phyloP scores from a whole-genome alignment of 192 early-diverging fungal genomes.

The Umbelopsis sp. region DNA sequence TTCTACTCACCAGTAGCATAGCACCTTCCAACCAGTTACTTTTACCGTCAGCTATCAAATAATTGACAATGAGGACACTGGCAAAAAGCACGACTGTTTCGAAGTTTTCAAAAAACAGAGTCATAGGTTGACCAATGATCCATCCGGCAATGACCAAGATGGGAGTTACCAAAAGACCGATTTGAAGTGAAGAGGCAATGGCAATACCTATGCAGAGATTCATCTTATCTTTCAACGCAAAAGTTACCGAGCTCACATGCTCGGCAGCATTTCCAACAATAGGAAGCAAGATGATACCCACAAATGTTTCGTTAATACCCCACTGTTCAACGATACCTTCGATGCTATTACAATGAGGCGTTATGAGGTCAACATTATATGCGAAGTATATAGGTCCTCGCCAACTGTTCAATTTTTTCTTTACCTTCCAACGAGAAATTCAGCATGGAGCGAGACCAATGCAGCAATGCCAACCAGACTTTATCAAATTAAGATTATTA shows the following conservation, averaged over 20 bases:
- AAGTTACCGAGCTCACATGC: slow-evolving; percentile 82
- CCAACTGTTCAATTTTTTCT: too few relatives aligned
- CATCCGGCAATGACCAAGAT: slow-evolving; percentile 79
- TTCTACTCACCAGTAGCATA: slow-evolving; percentile 63
- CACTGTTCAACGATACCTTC: slow-evolving; percentile 67
- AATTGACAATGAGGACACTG: slow-evolving; percentile 77
- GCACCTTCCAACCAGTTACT: slow-evolving; percentile 93
- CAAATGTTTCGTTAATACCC: slow-evolving; percentile 79
- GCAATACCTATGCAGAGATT: slow-evolving; percentile 63
- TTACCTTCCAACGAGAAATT: slow-evolving; percentile 76
- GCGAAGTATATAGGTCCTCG: slow-evolving; percentile 10
- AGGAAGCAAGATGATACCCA: slow-evolving; percentile 90
- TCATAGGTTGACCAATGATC: slow-evolving; percentile 79
- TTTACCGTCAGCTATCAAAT: slow-evolving; percentile 79
- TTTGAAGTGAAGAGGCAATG: slow-evolving; percentile 64
- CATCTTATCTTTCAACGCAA: slow-evolving; percentile 92
- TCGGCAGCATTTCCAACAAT: slow-evolving; percentile 81
- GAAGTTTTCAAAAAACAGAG: slow-evolving; percentile 80
- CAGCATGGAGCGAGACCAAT: slow-evolving; percentile 76
- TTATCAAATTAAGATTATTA: not conserved
- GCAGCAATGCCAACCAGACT: slow-evolving; percentile 63
- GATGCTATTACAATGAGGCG: slow-evolving; percentile 42
- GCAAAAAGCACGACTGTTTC: slow-evolving; percentile 84
- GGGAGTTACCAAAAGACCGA: slow-evolving; percentile 78
- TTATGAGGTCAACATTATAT: not conserved